Evolutionary conservation across 208 protist species (phyloP).

Genomic region (Blastocrithidia nonstop): DNA sequence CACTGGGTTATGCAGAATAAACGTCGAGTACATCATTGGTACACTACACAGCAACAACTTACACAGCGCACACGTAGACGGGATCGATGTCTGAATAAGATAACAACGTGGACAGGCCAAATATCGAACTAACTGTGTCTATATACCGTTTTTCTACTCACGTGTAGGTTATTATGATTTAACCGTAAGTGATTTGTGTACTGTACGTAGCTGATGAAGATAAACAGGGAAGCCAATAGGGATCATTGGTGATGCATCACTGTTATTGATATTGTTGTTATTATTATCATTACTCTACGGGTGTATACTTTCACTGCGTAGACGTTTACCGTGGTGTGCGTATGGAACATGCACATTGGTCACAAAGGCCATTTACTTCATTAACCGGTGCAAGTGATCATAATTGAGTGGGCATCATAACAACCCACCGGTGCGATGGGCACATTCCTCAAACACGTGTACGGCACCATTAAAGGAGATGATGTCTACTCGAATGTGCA

Average conservation of each 20-base stretch:
- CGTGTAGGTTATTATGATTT: conserved; percentile 2
- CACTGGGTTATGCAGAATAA: conserved; percentile 47
- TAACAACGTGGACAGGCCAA: conserved; percentile 66
- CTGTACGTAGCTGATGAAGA: conserved; percentile 5
- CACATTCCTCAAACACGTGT: conserved; percentile 51
- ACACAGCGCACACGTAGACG: conserved; percentile 63
- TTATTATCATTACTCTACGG: not conserved
- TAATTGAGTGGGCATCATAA: conserved; percentile 65
- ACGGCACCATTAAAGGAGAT: conserved; percentile 68
- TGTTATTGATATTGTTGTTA: conserved; percentile 1
- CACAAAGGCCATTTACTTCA: conserved; percentile 13
- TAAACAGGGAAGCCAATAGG: conserved; percentile 57
- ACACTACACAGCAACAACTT: conserved; percentile 55
- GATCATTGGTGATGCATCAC: conserved; percentile 13
- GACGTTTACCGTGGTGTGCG: not conserved
- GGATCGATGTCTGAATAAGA: conserved; percentile 44
- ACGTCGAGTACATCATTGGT: conserved; percentile 40
- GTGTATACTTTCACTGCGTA: conserved; percentile 1
- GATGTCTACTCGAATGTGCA: conserved; percentile 34
- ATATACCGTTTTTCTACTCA: not conserved
- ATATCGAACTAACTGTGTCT: no score
- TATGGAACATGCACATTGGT: not conserved
- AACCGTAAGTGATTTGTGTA: not conserved
- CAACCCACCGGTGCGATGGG: conserved; percentile 27
- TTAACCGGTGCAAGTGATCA: conserved; percentile 46